phyloP scores from a whole-genome alignment of 108 stramenopile genomes.

The Nannochloropsis salina region DNA sequence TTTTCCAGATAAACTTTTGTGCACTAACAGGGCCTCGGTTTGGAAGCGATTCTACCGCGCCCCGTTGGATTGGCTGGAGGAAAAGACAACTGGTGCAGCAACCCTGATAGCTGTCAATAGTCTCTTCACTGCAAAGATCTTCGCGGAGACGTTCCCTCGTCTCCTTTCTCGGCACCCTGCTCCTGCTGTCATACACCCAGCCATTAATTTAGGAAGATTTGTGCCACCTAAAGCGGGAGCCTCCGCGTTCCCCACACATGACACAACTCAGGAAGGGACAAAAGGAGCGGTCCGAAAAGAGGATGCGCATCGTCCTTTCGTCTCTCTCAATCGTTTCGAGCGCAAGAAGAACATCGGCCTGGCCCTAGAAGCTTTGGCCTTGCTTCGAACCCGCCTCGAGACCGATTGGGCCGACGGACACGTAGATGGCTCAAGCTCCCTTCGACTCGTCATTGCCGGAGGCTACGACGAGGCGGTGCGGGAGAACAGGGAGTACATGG shows the following conservation, averaged over 20 bases:
- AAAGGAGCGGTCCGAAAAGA: background rate
- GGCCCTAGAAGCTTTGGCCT: slow-evolving; percentile 52
- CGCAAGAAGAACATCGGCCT: slow-evolving; percentile 90
- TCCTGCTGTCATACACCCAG: background rate
- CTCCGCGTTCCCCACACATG: background rate
- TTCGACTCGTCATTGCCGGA: slow-evolving; percentile 74
- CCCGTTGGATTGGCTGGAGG: slow-evolving; percentile 65
- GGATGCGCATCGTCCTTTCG: slow-evolving; percentile 41
- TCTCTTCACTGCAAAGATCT: slow-evolving; percentile 72
- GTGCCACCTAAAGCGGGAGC: background rate
- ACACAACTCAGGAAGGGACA: background rate
- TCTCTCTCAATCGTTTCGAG: slow-evolving; percentile 88
- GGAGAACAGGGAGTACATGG: slow-evolving; percentile 88
- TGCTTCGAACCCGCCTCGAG: background rate
- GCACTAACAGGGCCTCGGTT: slow-evolving; percentile 34
- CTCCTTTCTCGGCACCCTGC: slow-evolving; percentile 49
- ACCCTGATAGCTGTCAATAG: slow-evolving; percentile 87
- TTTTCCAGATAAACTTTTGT: slow-evolving; percentile 93
- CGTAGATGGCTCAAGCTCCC: background rate
- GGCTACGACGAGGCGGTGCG: slow-evolving; percentile 85
- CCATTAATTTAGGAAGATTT: background rate
- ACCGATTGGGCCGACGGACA: background rate
- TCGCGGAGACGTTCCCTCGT: slow-evolving; percentile 61
- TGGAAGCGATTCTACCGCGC: slow-evolving; percentile 43
- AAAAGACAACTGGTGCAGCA: slow-evolving; percentile 67